Evolutionary conservation across 495 filamentous ascomycete species (phyloP).

Genomic region (Tirmania nivea): DNA sequence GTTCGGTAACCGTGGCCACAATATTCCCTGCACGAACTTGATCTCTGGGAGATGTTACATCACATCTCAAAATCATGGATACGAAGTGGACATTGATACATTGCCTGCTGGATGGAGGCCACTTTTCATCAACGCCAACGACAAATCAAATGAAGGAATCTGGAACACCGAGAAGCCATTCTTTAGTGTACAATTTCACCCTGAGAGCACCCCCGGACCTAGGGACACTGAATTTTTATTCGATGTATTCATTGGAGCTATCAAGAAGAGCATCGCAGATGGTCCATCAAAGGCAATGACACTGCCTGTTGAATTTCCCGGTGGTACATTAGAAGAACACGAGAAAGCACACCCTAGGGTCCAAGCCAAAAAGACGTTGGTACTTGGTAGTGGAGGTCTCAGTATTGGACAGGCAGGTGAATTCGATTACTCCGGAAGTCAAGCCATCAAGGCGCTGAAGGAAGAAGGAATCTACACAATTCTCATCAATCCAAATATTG

Average conservation of each 20-base stretch:
- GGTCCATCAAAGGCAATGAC: slow-evolving; percentile 38
- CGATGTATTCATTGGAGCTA: slow-evolving; percentile 39
- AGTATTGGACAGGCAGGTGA: slow-evolving; percentile 95
- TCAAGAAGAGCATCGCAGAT: slow-evolving; percentile 11
- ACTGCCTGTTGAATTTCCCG: slow-evolving; percentile 62
- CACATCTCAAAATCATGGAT: slow-evolving; percentile 96
- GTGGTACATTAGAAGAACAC: slow-evolving; percentile 58
- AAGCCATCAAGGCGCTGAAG: slow-evolving; percentile 90
- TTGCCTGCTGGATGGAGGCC: slow-evolving; percentile 69
- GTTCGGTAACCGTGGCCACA: slow-evolving; percentile 96
- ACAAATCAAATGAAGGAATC: slow-evolving; percentile 93
- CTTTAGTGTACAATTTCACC: slow-evolving; percentile 98
- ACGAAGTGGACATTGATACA: slow-evolving; percentile 59
- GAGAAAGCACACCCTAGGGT: slow-evolving; percentile 51
- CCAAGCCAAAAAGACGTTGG: slow-evolving; percentile 75
- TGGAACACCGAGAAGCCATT: slow-evolving; percentile 64
- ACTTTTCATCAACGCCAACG: slow-evolving; percentile 92
- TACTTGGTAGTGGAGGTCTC: slow-evolving; percentile 80
- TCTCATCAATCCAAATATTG: slow-evolving; percentile 96
- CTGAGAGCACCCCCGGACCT: slow-evolving; percentile 85
- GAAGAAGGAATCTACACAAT: slow-evolving; percentile 87
- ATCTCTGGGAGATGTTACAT: slow-evolving; percentile 91
- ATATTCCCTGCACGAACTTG: slow-evolving; percentile 92
- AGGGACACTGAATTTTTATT: slow-evolving; percentile 95
- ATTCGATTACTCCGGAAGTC: slow-evolving; percentile 91